Evolutionary conservation across 2,329 filamentous ascomycete species (phyloP).

Genomic region (Aspergillus sergii): DNA sequence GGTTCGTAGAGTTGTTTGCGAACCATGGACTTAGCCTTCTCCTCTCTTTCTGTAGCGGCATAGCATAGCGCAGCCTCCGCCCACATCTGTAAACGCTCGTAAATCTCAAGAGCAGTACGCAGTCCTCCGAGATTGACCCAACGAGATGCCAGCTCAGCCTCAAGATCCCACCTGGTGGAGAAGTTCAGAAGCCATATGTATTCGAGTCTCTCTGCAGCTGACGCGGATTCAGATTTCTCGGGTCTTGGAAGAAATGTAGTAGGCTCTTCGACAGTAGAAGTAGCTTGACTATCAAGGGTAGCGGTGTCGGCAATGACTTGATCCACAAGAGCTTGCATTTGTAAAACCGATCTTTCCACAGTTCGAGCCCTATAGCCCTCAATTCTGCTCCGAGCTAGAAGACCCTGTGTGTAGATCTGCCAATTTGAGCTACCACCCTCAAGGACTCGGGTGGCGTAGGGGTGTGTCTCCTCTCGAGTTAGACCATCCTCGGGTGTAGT

Average conservation of each 20-base stretch:
- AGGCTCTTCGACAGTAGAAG: conserved; percentile 50
- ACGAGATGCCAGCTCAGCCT: conserved; percentile 88
- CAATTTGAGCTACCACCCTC: conserved; percentile 91
- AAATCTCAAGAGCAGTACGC: conserved; percentile 89
- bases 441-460: conserved; percentile 86
- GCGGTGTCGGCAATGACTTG: conserved; percentile 88
- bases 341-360: conserved; percentile 83
- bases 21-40: conserved; percentile 76
- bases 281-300: conserved; percentile 40
- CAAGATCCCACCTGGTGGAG: conserved; percentile 89
- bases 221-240: conserved; percentile 74
- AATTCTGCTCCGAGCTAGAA: conserved; percentile 85
- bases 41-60: conserved; percentile 76
- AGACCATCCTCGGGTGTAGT: conserved; percentile 81
- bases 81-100: conserved; percentile 90
- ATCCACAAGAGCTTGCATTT: conserved; percentile 92
- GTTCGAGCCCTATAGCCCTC: conserved; percentile 87
- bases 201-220: conserved; percentile 70
- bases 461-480: conserved; percentile 89
- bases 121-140: conserved; percentile 90
- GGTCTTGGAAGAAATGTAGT: conserved; percentile 80
- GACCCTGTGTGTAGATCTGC: conserved; percentile 94
- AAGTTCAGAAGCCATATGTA: conserved; percentile 85
- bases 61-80: conserved; percentile 91
- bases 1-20: conserved; percentile 77